Conservation (phyloP, 2,329 filamentous ascomycete species). For the Salinomyces thailandicus region DNA sequence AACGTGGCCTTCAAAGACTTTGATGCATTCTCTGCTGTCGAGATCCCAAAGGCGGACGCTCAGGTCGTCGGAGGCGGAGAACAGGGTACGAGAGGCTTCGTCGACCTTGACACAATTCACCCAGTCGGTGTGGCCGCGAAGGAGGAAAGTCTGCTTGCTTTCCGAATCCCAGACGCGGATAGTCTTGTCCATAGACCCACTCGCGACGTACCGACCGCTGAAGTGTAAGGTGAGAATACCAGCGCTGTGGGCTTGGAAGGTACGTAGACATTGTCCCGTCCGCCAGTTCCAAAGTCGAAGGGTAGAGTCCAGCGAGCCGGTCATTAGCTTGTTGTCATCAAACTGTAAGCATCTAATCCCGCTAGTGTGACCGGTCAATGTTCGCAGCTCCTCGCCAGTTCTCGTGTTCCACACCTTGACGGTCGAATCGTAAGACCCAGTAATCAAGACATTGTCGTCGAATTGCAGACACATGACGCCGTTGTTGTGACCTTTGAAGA, state of each 20-base stretch:
- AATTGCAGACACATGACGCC: constrained; percentile 73
- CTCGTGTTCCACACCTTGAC: constrained; percentile 96
- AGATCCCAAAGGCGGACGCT: constrained; percentile 89
- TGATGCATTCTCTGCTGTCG: constrained; percentile 68
- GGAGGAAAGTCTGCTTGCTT: constrained; percentile 65
- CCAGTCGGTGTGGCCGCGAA: constrained; percentile 85
- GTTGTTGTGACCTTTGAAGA: constrained; percentile 79
- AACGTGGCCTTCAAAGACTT: constrained; percentile 75
- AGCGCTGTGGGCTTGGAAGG: constrained; percentile 64
- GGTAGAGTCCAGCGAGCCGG: constrained; percentile 75
- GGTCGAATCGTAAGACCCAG: constrained; percentile 87
- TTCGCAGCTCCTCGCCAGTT: constrained; percentile 76
- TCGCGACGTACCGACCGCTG: constrained; percentile 71
- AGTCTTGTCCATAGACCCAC: constrained; percentile 78
- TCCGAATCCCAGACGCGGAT: constrained; percentile 91
- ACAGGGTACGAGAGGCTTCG: constrained; percentile 58
- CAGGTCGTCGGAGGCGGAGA: constrained; percentile 89
- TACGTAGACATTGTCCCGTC: constrained; percentile 76
- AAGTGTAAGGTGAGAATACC: constrained; percentile 86
- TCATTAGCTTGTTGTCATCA: constrained; percentile 82
- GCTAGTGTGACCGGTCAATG: constrained; percentile 67
- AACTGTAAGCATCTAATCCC: constrained; percentile 88
- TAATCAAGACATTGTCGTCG: constrained; percentile 82
- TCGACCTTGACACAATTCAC: constrained; percentile 94
- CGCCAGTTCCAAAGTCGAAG: constrained; percentile 96